A percentile compares a stretch with the other conserved stretches of the same genome.
Evolutionary conservation across 2,329 filamentous ascomycete genomes (phyloP).

Genomic region (Xylaria sp.): DNA sequence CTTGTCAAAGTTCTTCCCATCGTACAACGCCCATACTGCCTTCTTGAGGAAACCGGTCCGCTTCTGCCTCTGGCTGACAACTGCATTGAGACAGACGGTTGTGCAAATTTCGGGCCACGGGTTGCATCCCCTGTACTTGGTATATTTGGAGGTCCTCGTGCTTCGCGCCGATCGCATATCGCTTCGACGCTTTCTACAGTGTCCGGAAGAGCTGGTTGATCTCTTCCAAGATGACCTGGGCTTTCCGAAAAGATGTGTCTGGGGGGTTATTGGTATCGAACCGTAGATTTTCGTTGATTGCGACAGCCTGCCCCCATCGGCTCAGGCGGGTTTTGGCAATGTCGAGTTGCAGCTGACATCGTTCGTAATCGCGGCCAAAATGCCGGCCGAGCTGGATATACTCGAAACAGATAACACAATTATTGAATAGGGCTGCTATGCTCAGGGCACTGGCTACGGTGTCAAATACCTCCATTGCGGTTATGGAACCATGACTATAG

Average conservation of each 20-base stretch:
- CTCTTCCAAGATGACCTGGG: constrained; percentile 34
- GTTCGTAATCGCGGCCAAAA: constrained; percentile 44
- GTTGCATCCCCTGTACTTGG: constrained; percentile 15
- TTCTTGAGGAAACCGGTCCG: constrained; percentile 13
- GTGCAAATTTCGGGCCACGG: constrained; percentile 21
- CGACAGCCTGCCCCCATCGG: constrained; percentile 44
- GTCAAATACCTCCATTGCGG: constrained; percentile 31
- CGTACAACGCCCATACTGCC: constrained; percentile 16
- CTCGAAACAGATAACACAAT: constrained; percentile 48
- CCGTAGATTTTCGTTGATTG: constrained; percentile 38
- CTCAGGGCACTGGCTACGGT: constrained; percentile 40
- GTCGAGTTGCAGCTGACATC: constrained; percentile 42
- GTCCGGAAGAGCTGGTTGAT: constrained; percentile 36
- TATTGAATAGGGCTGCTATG: constrained; percentile 45
- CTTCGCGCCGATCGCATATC: constrained; percentile 28
- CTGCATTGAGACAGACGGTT: constrained; percentile 15
- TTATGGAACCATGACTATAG: not conserved
- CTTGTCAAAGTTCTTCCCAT: constrained; percentile 21
- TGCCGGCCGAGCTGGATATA: constrained; percentile 46
- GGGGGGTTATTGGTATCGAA: constrained; percentile 27
- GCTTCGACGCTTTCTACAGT: constrained; percentile 32
- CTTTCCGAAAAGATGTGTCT: constrained; percentile 24
- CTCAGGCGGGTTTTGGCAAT: constrained; percentile 40
- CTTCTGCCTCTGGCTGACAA: constrained; percentile 10
- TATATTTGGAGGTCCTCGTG: constrained; percentile 18